phyloP scores from a whole-genome alignment of 2,329 filamentous ascomycete genomes.

The Xylariaceae sp. region DNA sequence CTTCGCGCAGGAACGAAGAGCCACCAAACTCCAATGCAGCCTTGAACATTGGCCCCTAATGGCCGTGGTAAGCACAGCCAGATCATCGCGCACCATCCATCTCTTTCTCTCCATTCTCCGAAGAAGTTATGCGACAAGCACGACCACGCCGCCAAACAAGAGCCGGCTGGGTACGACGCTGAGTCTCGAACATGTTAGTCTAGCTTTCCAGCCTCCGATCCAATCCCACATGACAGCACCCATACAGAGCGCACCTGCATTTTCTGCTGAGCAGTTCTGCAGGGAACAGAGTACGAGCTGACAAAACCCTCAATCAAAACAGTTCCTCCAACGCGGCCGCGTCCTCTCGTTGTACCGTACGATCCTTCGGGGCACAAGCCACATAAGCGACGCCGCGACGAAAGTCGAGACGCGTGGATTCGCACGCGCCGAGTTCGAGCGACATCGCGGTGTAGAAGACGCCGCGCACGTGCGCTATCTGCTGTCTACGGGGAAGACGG shows the following conservation, averaged over 20 bases:
- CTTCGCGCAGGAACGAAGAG: too few species aligned
- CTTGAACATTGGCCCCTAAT: constrained; percentile 18
- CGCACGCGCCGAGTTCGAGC: constrained; percentile 58
- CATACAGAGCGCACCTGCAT: background rate
- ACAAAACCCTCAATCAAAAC: constrained; percentile 1
- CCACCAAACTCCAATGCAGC: background rate
- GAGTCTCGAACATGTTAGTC: constrained; percentile 56
- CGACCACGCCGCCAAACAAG: too few species aligned
- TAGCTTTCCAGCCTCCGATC: background rate
- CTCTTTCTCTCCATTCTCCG: constrained; percentile 17
- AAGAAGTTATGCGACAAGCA: constrained; percentile 36
- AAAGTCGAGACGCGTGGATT: constrained; percentile 54
- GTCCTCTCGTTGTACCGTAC: constrained; percentile 55
- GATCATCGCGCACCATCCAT: constrained; percentile 16
- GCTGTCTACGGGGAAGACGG: constrained; percentile 60
- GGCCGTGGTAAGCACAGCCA: too few species aligned
- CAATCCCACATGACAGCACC: background rate
- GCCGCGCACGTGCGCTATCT: constrained; percentile 58
- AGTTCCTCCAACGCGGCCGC: constrained; percentile 58
- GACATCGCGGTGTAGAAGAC: constrained; percentile 54
- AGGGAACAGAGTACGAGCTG: constrained; percentile 2
- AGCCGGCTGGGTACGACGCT: constrained; percentile 42
- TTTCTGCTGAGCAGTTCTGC: background rate
- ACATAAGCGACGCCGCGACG: constrained; percentile 48
- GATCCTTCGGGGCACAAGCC: constrained; percentile 51